phyloP scores from a whole-genome alignment of 257 asterid genomes.

The Fraxinus quadrangulata region DNA sequence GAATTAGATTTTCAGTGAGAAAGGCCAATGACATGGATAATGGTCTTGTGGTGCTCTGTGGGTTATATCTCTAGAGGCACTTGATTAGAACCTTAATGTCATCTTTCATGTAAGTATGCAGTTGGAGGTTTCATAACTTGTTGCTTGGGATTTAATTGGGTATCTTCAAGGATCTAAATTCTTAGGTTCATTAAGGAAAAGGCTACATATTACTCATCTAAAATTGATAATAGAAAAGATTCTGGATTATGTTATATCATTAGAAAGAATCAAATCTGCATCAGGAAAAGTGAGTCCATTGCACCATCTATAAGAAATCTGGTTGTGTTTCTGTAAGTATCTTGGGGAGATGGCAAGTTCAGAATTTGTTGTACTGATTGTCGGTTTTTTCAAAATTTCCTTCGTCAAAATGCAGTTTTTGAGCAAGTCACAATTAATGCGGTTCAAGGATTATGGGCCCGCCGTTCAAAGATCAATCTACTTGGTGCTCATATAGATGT shows the following conservation, averaged over 20 bases:
- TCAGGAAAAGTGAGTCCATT: not conserved
- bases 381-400: slow-evolving; percentile 26
- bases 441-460: slow-evolving; percentile 97
- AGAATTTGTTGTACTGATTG: not conserved
- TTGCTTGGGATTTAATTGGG: not conserved
- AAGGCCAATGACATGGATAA: not conserved
- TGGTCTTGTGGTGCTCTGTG: not conserved
- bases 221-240: not conserved
- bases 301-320: not conserved
- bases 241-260: not conserved
- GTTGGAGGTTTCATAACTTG: not conserved
- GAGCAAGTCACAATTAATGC: slow-evolving; percentile 95
- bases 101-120: not conserved
- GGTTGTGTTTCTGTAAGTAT: slow-evolving; percentile 1
- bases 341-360: not conserved
- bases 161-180: not conserved
- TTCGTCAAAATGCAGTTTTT: slow-evolving; percentile 63
- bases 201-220: not conserved
- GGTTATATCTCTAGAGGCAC: not conserved
- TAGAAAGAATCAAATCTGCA: not conserved
- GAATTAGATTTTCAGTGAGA: not conserved
- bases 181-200: not conserved
- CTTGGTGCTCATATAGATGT: slow-evolving; percentile 99
- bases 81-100: not conserved
- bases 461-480: slow-evolving; percentile 91